Base-by-base conservation (phyloP, 2,329 filamentous ascomycete genomes). In the Colletotrichum orchidophilum region DNA sequence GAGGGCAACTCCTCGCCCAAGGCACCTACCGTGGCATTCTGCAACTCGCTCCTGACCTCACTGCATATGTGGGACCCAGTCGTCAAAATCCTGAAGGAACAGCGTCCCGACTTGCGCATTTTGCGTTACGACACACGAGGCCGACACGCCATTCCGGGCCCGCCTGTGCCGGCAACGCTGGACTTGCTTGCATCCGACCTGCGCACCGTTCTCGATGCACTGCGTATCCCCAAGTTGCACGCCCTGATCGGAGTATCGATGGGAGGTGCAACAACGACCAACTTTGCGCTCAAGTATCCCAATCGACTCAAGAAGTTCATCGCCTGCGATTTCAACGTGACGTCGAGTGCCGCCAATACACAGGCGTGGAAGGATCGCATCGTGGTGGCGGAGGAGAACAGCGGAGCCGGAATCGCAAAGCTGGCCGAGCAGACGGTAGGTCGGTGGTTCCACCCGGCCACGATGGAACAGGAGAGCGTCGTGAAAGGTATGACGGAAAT, bases 11-110 rank as follows among this genome's bases (percentile, higher is more conserved):
- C 88, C 0, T 86, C 91, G 35, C 88, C 91, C 0, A 78, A 87
- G 24, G 93, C 94, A 0, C 94, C 94, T 0, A 87, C 92, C 0
- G 85, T 97, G 12, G 90, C 94, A 24, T 92, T 95, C 75, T 87
- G 87, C 81, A 97, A 97, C 84, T 95, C 92, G 1, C 91, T 97
- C 60, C 88, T 97, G 8, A 94, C 93, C 2, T 90, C 92, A 58
- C 87, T 92, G 74, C 86, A 88, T 78, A 96, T 97, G 88, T 97
- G 94, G 94, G 92, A 96, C 75, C 85, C 86, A 1, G 89, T 97
- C 70, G 83, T 96, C 1, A 82, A 84, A 1, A 82, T 88, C n/a
- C 87, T 96, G 74, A 86, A 87, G 61, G 79, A 82, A 0, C 77
- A 88, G 46, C 88, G 91, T 27, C 88, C 90, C 3, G 86, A 89